Base-by-base conservation (phyloP, 768 basidiomycete genomes). In the Amanita rimosa region DNA sequence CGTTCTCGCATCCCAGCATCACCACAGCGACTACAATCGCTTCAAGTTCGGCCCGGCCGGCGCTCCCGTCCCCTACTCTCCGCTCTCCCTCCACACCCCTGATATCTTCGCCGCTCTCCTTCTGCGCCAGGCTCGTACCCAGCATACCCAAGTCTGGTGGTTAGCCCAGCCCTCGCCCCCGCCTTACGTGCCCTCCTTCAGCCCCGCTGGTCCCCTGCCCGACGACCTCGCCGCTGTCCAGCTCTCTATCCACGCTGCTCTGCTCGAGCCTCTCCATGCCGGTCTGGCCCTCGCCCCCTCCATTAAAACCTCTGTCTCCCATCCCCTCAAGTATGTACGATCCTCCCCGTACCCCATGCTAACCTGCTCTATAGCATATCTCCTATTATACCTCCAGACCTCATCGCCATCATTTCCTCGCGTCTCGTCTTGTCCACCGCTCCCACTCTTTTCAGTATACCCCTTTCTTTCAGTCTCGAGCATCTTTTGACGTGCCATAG, bases 301-400 rank as follows among this genome's bases (percentile, higher is more conserved):
- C 19, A 35, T 82, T 50, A 91, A 87, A 58, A 91, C 87, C 1
- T 89, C 86, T 2, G 70, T 75, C 19, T 76, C 83, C 0, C 89
- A 91, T 63, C 89, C 90, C 6, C 85, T 94, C 60, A 88, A 90
- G 86, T 87, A 53, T 45, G 76, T 67, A 26, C 41, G n/a, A 29
- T 17, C 21, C 29, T 33, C 46, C 17, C 49, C 21, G n/a, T 45
- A 16, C 27, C 24, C 64, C 16, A 53, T 57, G 6, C 66, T 21
- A 40, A 47, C 26, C 13, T 10, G 3, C 27, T 47, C 27, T 47
- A 14, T 57, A 81, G 79, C 56, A 80, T 86, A 53, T 85, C 85
- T 0, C 64, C 67, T 44, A 67, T 88, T 24, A 69, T 88, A 55
- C 81, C 85, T 3, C 64, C 65, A 5, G 77, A 85, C 36, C 65